Evolutionary conservation across 2,329 filamentous ascomycete species (phyloP).

Genomic region (Hirsutella minnesotensis): DNA sequence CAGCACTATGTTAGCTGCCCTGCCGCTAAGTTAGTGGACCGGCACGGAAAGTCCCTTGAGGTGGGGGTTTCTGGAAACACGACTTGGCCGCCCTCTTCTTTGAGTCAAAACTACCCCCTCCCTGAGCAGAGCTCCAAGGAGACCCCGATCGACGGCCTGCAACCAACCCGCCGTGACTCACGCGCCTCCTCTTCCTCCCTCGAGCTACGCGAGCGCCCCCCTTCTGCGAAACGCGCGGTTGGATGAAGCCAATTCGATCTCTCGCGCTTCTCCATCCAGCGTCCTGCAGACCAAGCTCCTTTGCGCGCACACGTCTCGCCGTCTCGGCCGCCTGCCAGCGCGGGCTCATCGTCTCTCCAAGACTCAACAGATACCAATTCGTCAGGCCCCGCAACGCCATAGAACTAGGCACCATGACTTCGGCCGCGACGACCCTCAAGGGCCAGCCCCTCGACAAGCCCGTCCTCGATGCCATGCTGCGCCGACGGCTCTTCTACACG

Average conservation of each 20-base stretch:
- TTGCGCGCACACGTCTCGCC: constrained; percentile 7
- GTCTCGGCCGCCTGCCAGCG: constrained; percentile 10
- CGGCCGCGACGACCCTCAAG: constrained; percentile 62
- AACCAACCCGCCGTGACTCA: neutral
- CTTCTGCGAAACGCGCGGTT: neutral
- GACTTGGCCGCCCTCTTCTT: neutral
- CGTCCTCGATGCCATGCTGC: constrained; percentile 72
- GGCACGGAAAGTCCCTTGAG: too few relatives aligned
- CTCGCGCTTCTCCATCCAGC: constrained; percentile 4
- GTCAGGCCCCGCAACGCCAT: constrained; percentile 8
- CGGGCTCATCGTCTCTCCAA: constrained; percentile 17
- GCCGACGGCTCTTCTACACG: constrained; percentile 86
- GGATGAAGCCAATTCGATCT: constrained; percentile 15
- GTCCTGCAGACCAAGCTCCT: constrained; percentile 3
- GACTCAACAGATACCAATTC: constrained; percentile 17
- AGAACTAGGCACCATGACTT: constrained; percentile 27
- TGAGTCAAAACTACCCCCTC: too few relatives aligned
- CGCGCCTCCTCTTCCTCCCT: neutral
- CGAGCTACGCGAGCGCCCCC: too few relatives aligned
- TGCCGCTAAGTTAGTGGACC: too few relatives aligned
- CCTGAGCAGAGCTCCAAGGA: neutral
- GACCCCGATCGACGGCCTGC: neutral
- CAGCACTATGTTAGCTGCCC: too few relatives aligned
- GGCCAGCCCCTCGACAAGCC: constrained; percentile 81
- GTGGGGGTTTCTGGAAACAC: too few relatives aligned